Evolutionary conservation across 306 rosid species (phyloP).

Genomic region (Myrica gale): DNA sequence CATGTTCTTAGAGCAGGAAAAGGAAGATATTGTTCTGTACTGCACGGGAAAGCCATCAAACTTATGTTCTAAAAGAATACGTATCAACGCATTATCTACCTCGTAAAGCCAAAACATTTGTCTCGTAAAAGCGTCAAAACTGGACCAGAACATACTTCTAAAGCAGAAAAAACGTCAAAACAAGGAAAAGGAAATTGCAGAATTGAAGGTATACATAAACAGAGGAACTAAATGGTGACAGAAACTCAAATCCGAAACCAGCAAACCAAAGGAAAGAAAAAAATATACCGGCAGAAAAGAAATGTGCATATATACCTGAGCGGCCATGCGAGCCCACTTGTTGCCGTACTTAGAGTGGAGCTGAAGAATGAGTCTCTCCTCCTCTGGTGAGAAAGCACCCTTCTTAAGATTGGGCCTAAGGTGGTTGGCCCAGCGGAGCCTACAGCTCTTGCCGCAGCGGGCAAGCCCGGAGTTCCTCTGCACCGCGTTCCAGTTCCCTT

Average conservation of each 20-base stretch:
- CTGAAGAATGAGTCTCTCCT: constrained; percentile 71
- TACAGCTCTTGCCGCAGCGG: constrained; percentile 90
- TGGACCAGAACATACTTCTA: too few species aligned
- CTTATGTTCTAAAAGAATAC: not conserved
- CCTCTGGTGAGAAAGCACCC: constrained; percentile 69
- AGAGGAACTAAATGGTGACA: too few species aligned
- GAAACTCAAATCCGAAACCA: not conserved
- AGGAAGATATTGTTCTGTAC: too few species aligned
- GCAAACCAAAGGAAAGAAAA: not conserved
- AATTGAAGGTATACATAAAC: too few species aligned
- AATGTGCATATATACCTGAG: constrained; percentile 44
- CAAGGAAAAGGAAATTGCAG: too few species aligned
- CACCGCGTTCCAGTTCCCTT: constrained; percentile 88
- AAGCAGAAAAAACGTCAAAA: too few species aligned
- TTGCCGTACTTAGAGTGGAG: constrained; percentile 81
- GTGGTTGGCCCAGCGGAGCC: constrained; percentile 96
- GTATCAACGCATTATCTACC: too few species aligned
- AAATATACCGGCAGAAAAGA: too few species aligned
- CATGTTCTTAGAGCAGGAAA: too few species aligned
- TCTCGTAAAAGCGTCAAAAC: too few species aligned
- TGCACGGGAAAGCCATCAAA: not conserved
- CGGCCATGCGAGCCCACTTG: constrained; percentile 99
- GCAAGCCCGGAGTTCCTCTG: constrained; percentile 64
- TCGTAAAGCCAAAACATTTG: too few species aligned
- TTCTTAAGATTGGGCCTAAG: constrained; percentile 78